Conservation (phyloP, 148 eudicot genomes). For the Selenicereus undatus region DNA sequence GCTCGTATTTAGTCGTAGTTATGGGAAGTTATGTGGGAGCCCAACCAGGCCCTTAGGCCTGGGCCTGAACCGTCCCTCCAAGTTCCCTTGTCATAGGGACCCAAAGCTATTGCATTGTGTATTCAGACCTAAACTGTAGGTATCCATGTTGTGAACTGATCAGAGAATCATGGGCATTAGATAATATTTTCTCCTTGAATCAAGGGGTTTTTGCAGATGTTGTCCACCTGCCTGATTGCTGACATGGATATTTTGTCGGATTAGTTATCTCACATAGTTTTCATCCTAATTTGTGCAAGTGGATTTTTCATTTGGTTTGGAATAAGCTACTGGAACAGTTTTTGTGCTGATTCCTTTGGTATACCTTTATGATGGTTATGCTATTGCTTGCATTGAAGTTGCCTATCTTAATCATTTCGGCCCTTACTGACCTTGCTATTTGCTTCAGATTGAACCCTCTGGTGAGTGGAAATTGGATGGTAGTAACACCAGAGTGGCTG, state of each 20-base stretch:
- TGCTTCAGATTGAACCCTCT: slow-evolving; percentile 55
- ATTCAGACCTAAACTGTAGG: background rate
- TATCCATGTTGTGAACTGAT: background rate
- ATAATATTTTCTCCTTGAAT: background rate
- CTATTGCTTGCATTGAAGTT: background rate
- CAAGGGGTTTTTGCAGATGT: background rate
- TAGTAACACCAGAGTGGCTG: slow-evolving; percentile 48
- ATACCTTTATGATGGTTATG: background rate
- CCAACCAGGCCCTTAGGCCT: no score
- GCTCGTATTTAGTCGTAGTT: no score
- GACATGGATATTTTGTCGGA: background rate
- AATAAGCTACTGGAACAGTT: background rate
- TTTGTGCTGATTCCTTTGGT: background rate
- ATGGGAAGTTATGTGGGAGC: no score
- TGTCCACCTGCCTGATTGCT: background rate
- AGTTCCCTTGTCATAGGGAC: background rate
- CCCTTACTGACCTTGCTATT: slow-evolving; percentile 11
- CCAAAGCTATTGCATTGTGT: background rate
- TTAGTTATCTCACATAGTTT: background rate
- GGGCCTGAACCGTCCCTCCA: no score
- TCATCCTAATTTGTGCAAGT: background rate
- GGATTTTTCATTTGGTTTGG: background rate
- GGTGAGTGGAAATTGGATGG: slow-evolving; percentile 42
- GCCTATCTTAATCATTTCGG: background rate
- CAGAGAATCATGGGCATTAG: background rate